Conservation (phyloP, 164 flowering plant genomes). For the Chimonanthus praecox region DNA sequence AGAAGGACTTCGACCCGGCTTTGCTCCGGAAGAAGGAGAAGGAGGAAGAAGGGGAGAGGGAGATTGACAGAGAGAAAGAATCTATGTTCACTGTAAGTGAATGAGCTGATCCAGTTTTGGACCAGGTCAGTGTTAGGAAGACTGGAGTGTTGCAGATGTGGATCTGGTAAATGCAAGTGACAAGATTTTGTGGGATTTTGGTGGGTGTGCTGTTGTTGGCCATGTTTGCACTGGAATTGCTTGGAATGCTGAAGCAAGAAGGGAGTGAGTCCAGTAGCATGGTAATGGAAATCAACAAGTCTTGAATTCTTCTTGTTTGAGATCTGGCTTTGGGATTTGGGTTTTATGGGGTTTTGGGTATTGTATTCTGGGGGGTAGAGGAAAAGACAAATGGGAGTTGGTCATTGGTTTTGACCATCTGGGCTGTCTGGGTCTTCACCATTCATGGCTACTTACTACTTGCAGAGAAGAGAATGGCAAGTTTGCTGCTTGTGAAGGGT, state of each 20-base stretch:
- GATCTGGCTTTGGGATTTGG: constrained; percentile 1
- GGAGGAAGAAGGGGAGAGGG: constrained; percentile 38
- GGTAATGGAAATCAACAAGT: neutral
- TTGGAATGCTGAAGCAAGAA: constrained; percentile 44
- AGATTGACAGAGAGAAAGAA: constrained; percentile 44
- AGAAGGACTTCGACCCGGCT: constrained; percentile 44
- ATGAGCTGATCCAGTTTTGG: constrained; percentile 46
- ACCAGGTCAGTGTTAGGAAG: constrained; percentile 62
- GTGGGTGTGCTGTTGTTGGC: constrained; percentile 3
- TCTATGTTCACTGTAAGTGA: constrained; percentile 47
- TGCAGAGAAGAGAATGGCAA: neutral
- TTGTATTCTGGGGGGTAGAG: neutral
- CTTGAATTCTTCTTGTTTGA: constrained; percentile 6
- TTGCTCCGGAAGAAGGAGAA: constrained; percentile 40
- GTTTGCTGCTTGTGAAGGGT: neutral
- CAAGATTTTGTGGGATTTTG: constrained; percentile 39
- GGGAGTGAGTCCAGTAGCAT: constrained; percentile 19
- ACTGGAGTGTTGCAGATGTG: constrained; percentile 38
- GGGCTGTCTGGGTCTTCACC: neutral
- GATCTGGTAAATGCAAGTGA: constrained; percentile 56
- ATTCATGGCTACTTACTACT: neutral
- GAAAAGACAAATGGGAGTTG: neutral
- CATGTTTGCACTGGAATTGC: constrained; percentile 12
- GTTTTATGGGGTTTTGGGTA: neutral
- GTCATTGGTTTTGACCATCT: neutral